phyloP scores from a whole-genome alignment of 148 eudicot genomes.

The Vaccinium darrowii region DNA sequence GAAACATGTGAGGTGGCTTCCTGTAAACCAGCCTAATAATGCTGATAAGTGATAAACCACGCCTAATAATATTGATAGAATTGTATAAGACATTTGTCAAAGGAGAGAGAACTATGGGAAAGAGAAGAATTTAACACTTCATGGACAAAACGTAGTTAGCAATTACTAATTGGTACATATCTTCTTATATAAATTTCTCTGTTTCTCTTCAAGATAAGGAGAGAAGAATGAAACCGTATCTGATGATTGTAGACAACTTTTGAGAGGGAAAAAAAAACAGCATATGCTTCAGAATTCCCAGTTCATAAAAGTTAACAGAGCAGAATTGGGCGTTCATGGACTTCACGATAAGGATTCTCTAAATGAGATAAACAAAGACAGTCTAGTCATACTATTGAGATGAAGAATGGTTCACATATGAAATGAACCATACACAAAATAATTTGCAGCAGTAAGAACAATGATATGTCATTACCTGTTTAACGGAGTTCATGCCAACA shows the following conservation, averaged over 20 bases:
- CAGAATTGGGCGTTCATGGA: not conserved
- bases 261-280: not conserved
- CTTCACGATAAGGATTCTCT: not conserved
- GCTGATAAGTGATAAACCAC: not conserved
- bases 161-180: not conserved
- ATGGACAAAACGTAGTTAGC: not conserved
- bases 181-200: not conserved
- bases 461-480: conserved; percentile 50
- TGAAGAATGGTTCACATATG: not conserved
- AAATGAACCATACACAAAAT: not conserved
- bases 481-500: conserved; percentile 91
- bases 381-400: not conserved
- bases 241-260: not conserved
- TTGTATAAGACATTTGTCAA: not conserved
- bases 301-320: not conserved
- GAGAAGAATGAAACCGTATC: not conserved
- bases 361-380: not conserved
- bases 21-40: not conserved
- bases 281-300: not conserved
- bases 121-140: not conserved
- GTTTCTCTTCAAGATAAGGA: not conserved
- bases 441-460: not conserved
- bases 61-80: not conserved
- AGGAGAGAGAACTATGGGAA: not conserved
- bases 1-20: not conserved